Conservation (phyloP, 176 grass and related monocot species). For the Hordeum vulgare region DNA sequence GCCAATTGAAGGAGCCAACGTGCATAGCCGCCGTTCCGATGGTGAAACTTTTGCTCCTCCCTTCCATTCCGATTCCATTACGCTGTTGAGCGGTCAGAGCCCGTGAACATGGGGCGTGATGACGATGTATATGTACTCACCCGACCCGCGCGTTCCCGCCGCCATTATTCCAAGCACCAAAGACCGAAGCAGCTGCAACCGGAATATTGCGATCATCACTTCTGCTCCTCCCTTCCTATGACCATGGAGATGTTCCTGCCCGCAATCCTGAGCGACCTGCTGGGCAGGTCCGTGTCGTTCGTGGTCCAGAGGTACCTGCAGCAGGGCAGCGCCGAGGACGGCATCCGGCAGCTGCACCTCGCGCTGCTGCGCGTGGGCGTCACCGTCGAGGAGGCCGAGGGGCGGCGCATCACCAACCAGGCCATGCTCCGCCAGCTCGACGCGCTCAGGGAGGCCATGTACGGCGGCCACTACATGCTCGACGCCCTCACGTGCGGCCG, state of each 20-base stretch:
- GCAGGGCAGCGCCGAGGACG: background rate
- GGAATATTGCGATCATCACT: background rate
- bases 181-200: background rate
- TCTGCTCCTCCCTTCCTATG: background rate
- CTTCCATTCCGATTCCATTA: background rate
- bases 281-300: background rate
- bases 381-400: slow-evolving; percentile 25
- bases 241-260: slow-evolving; percentile 21
- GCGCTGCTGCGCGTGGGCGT: slow-evolving; percentile 1
- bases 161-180: background rate
- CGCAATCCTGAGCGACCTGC: background rate
- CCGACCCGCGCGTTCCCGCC: too few species aligned
- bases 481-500: slow-evolving; percentile 11
- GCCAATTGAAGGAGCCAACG: background rate
- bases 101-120: background rate
- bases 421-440: slow-evolving; percentile 35
- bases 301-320: background rate
- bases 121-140: background rate
- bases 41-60: background rate
- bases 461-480: slow-evolving; percentile 29
- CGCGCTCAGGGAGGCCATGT: slow-evolving; percentile 27
- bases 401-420: slow-evolving; percentile 27
- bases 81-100: background rate
- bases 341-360: slow-evolving; percentile 1
- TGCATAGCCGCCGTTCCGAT: slow-evolving; percentile 1